Evolutionary conservation across 2,329 filamentous ascomycete species (phyloP).

Genomic region (Pestalotiopsis sp.): DNA sequence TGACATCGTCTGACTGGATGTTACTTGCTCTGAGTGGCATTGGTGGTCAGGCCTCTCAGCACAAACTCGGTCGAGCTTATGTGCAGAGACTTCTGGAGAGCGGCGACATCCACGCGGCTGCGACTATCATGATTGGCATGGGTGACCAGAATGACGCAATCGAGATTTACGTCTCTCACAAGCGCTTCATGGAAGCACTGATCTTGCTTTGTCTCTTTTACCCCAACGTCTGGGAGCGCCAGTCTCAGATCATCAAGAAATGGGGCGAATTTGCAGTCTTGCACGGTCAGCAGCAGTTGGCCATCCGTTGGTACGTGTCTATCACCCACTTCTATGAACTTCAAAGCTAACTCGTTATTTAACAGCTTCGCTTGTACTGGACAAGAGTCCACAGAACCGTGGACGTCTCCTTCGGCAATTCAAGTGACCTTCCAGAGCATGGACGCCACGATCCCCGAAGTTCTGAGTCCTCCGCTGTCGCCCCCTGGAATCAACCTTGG

Average conservation of each 20-base stretch:
- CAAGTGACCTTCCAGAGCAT: slow-evolving; percentile 60
- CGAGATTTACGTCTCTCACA: slow-evolving; percentile 92
- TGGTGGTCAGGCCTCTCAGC: slow-evolving; percentile 75
- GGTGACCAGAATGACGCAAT: slow-evolving; percentile 94
- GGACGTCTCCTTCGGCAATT: slow-evolving; percentile 80
- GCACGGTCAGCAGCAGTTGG: slow-evolving; percentile 84
- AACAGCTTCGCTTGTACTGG: slow-evolving; percentile 83
- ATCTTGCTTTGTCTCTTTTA: slow-evolving; percentile 83
- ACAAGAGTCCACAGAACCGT: slow-evolving; percentile 81
- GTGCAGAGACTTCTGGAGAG: slow-evolving; percentile 88
- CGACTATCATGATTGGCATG: slow-evolving; percentile 89
- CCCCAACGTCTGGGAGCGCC: slow-evolving; percentile 87
- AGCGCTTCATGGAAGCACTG: slow-evolving; percentile 89
- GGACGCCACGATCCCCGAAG: slow-evolving; percentile 58
- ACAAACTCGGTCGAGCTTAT: slow-evolving; percentile 88
- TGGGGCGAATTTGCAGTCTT: slow-evolving; percentile 94
- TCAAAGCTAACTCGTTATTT: slow-evolving; percentile 17
- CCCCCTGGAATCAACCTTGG: slow-evolving; percentile 66
- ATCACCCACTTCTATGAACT: neutral
- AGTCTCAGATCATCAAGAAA: slow-evolving; percentile 84
- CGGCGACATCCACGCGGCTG: slow-evolving; percentile 88
- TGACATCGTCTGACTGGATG: slow-evolving; percentile 97
- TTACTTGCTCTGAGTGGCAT: slow-evolving; percentile 88
- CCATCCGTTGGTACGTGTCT: slow-evolving; percentile 71
- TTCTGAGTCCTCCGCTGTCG: slow-evolving; percentile 73